Conservation (phyloP, 2,329 filamentous ascomycete species). For the Xylariomycetidae sp. region DNA sequence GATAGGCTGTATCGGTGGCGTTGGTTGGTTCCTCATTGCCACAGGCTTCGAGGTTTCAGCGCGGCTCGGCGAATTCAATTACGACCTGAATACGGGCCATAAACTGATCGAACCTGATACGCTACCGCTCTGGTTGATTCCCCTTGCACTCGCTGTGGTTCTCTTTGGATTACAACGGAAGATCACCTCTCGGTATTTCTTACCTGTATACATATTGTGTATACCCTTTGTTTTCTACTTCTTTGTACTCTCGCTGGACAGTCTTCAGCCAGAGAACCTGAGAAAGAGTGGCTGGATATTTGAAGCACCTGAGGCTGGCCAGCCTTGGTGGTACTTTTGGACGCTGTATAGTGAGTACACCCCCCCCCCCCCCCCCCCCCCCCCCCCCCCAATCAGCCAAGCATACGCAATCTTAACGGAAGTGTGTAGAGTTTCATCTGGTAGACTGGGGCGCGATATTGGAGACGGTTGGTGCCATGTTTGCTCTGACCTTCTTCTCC, state of each 20-base stretch:
- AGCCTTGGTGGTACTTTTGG: conserved; percentile 98
- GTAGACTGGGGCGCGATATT: conserved; percentile 79
- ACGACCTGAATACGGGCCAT: conserved; percentile 70
- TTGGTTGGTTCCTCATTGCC: conserved; percentile 88
- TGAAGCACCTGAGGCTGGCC: conserved; percentile 72
- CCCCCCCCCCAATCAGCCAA: too few species aligned
- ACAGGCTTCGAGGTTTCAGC: conserved; percentile 94
- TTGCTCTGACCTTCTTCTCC: conserved; percentile 95
- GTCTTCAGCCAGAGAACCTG: conserved; percentile 61
- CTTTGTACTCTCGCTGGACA: conserved; percentile 65
- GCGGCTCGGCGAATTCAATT: conserved; percentile 78
- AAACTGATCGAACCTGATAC: conserved; percentile 72
- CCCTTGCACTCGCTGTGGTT: conserved; percentile 68
- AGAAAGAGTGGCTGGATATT: conserved; percentile 86
- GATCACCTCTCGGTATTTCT: conserved; percentile 75
- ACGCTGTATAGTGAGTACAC: conserved; percentile 77
- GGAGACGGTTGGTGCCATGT: conserved; percentile 89
- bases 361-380: too few species aligned
- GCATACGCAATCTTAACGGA: conserved; percentile 18
- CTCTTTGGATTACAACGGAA: conserved; percentile 74
- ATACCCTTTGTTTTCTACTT: conserved; percentile 77
- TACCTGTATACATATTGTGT: conserved; percentile 79
- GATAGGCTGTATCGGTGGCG: conserved; percentile 94
- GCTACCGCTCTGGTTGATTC: conserved; percentile 76
- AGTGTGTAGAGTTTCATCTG: conserved; percentile 62